phyloP scores from a whole-genome alignment of 2,329 filamentous ascomycete species.

The Metarhizium anisopliae region DNA sequence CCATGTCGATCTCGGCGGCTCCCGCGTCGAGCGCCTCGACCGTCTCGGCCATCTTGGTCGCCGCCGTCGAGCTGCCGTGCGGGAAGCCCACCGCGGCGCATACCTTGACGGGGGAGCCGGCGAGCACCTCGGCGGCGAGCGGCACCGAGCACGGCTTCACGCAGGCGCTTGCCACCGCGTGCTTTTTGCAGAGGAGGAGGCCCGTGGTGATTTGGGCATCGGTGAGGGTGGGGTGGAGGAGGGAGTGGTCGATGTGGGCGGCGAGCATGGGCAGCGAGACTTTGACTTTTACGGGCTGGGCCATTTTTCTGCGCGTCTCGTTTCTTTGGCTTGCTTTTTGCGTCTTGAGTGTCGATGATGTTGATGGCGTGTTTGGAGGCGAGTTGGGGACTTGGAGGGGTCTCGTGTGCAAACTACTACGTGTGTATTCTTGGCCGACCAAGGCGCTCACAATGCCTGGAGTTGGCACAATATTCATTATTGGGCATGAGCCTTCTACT shows the following conservation, averaged over 20 bases:
- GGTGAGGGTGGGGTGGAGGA: slow-evolving; percentile 50
- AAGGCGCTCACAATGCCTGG: no score
- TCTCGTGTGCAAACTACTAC: no score
- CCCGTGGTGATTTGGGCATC: slow-evolving; percentile 42
- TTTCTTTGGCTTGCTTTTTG: no score
- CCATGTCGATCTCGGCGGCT: no score
- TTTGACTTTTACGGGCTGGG: background rate
- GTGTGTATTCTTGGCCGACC: no score
- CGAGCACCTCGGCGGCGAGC: slow-evolving; percentile 36
- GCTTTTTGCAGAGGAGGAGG: slow-evolving; percentile 34
- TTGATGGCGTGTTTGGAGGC: no score
- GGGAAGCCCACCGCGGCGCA: slow-evolving; percentile 55
- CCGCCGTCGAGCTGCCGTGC: slow-evolving; percentile 45
- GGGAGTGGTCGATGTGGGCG: slow-evolving; percentile 51
- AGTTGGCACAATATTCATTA: no score
- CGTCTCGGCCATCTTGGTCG: no score
- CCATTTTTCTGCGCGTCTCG: background rate
- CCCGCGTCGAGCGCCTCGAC: no score
- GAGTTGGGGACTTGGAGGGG: no score
- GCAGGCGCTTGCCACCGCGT: slow-evolving; percentile 46
- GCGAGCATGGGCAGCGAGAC: slow-evolving; percentile 38
- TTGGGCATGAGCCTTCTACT: no score
- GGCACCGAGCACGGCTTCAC: slow-evolving; percentile 48
- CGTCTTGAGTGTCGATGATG: no score
- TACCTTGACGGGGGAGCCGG: slow-evolving; percentile 37